Conservation (phyloP, 495 filamentous ascomycete genomes). For the Jackrogersella multiformis region DNA sequence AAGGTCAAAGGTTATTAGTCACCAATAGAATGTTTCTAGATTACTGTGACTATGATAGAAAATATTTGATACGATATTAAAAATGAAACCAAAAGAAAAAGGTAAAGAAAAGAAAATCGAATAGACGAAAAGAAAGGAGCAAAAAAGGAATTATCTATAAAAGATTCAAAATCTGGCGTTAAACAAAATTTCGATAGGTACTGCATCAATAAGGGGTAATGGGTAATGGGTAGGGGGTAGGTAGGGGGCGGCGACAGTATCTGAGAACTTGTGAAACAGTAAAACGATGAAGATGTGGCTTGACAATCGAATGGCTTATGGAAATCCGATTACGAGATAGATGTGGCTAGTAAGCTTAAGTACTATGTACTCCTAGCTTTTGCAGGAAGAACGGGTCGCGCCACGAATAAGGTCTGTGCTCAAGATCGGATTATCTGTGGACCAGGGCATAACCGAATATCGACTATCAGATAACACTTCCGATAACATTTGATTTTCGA, state of each 20-base stretch:
- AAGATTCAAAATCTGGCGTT: neutral
- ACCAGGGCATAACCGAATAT: conserved; percentile 9
- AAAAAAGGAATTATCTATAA: neutral
- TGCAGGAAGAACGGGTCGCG: no score
- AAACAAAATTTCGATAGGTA: conserved; percentile 4
- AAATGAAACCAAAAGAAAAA: neutral
- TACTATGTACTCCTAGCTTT: no score
- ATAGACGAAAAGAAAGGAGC: neutral
- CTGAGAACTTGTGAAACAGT: neutral
- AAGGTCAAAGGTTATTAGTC: conserved; percentile 6
- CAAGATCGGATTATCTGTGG: conserved; percentile 24
- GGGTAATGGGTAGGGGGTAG: neutral
- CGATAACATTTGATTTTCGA: neutral
- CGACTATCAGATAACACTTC: conserved; percentile 20
- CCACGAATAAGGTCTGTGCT: neutral
- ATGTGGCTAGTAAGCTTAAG: no score
- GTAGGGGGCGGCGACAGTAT: neutral
- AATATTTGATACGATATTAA: neutral
- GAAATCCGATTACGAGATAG: neutral
- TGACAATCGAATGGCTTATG: neutral
- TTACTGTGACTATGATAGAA: neutral
- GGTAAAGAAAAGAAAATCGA: neutral
- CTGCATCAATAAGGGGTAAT: neutral
- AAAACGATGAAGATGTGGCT: conserved; percentile 13
- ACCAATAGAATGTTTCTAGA: conserved; percentile 16